These are phyloP conservation scores for Auxenochlorella pyrenoidosa DNA, from an alignment of 139 green algal genomes.

Conservation along the genomic window DNA sequence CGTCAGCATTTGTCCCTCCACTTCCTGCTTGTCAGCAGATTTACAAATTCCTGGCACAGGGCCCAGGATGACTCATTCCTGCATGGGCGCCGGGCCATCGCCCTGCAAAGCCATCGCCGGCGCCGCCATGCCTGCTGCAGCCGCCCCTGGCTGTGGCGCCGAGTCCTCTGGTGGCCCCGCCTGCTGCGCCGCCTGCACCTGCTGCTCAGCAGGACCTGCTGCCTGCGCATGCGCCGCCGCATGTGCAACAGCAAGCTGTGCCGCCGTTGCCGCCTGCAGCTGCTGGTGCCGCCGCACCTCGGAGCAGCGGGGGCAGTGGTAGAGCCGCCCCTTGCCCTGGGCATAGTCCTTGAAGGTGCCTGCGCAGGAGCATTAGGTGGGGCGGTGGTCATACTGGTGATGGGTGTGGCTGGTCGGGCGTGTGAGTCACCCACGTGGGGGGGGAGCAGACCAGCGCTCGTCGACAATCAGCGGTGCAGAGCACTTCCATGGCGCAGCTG, in stretches of 20 bases:
- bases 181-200: background rate
- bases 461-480: no score
- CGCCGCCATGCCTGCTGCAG: background rate
- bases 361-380: background rate
- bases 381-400: no score
- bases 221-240: background rate
- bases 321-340: slow-evolving; percentile 50
- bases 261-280: background rate
- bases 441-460: no score
- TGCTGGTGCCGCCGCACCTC: slow-evolving; percentile 7
- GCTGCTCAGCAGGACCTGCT: slow-evolving; percentile 37
- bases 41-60: no score
- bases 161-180: background rate
- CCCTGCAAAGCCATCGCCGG: background rate
- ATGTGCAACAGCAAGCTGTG: background rate
- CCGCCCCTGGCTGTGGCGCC: background rate
- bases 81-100: background rate
- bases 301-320: slow-evolving; percentile 63
- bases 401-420: no score
- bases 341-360: slow-evolving; percentile 70
- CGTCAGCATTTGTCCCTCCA: no score
- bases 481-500: no score
- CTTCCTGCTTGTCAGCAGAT: no score
- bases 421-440: no score
- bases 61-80: background rate